phyloP scores from a whole-genome alignment of 176 grass and related monocot genomes.

The Raddia distichophylla region DNA sequence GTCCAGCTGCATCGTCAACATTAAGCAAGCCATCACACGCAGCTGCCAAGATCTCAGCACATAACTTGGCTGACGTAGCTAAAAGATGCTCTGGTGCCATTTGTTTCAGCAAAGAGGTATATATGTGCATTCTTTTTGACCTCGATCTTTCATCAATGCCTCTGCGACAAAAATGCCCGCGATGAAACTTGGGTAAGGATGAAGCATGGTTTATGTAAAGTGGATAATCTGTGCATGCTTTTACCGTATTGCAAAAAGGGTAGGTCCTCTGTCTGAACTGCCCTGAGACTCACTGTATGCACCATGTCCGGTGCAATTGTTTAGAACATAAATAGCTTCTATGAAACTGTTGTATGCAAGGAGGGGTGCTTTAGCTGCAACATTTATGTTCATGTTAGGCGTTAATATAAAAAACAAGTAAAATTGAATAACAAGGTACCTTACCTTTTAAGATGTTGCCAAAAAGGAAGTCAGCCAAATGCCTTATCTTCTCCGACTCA shows the following conservation, averaged over 20 bases:
- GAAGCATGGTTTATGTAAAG: neutral
- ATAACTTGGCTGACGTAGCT: conserved; percentile 93
- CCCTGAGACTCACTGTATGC: conserved; percentile 56
- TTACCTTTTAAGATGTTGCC: conserved; percentile 89
- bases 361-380: conserved; percentile 90
- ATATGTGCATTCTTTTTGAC: conserved; percentile 90
- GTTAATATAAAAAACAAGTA: conserved; percentile 28
- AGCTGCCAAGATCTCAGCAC: conserved; percentile 93
- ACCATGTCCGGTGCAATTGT: conserved; percentile 57
- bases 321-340: conserved; percentile 93
- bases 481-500: conserved; percentile 83
- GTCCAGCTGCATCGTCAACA: conserved; percentile 76
- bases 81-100: conserved; percentile 99
- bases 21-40: conserved; percentile 88
- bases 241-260: conserved; percentile 78
- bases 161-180: conserved; percentile 42
- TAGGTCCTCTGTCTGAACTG: conserved; percentile 46
- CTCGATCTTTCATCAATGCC: conserved; percentile 75
- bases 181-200: neutral
- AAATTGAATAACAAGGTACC: conserved; percentile 9
- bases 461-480: conserved; percentile 87
- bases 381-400: conserved; percentile 38
- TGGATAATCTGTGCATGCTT: neutral
- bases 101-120: conserved; percentile 92
- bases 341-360: conserved; percentile 99